Percentiles rank a stretch among this genome's conserved stretches.
phyloP scores from a whole-genome alignment of 129 eudicot species.

The Arctium minus region DNA sequence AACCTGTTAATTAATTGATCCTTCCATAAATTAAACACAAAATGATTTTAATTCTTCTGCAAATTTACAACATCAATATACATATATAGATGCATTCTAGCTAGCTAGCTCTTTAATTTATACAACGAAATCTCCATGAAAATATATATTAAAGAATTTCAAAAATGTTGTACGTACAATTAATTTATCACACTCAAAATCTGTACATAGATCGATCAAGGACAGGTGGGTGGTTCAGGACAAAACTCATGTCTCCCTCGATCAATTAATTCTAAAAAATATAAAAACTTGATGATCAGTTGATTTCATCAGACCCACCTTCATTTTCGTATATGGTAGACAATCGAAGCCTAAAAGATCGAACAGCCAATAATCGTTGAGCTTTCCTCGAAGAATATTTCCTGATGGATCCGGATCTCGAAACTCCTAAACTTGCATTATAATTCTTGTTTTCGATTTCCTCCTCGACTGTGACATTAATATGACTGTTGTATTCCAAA shows the following conservation, averaged over 20 bases:
- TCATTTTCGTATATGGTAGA: slow-evolving; percentile 30
- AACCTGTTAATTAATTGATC: not conserved
- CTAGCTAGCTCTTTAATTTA: not conserved
- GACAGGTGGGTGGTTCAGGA: not conserved
- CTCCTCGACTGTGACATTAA: slow-evolving; percentile 4
- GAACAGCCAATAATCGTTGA: not conserved
- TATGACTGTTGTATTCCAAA: slow-evolving; percentile 11
- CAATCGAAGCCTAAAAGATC: slow-evolving; percentile 21
- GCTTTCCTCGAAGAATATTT: slow-evolving; percentile 21
- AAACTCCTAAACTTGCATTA: slow-evolving; percentile 11
- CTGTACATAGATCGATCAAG: not conserved
- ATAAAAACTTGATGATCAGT: not conserved
- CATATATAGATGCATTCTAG: not conserved
- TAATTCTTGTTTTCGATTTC: not conserved
- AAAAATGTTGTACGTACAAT: not conserved
- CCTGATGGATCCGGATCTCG: slow-evolving; percentile 24
- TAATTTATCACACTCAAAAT: not conserved
- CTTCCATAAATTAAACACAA: not conserved
- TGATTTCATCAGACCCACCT: not conserved
- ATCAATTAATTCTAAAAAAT: not conserved
- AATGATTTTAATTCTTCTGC: not conserved
- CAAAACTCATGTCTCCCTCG: not conserved
- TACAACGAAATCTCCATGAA: not conserved
- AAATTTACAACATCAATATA: not conserved
- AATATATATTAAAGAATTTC: not conserved